phyloP scores from a whole-genome alignment of 306 rosid species.

The Canavalia gladiata region DNA sequence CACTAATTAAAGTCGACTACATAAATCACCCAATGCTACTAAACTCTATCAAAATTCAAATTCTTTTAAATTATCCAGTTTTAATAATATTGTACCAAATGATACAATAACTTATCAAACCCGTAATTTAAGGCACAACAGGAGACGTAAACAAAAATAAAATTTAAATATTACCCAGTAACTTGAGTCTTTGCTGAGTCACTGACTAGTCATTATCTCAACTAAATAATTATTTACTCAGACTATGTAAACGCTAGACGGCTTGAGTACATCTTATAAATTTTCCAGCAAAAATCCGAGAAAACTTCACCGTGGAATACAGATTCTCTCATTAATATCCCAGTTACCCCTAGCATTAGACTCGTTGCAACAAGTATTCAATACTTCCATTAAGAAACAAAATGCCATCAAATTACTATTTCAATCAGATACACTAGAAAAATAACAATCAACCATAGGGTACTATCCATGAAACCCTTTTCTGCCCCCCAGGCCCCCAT shows the following conservation, averaged over 20 bases:
- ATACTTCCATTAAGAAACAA: conserved; percentile 43
- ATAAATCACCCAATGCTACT: no score
- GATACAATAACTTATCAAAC: no score
- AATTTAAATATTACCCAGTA: neutral
- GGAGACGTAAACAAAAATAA: neutral
- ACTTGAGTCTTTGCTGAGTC: neutral
- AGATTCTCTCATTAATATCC: neutral
- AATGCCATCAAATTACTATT: conserved; percentile 63
- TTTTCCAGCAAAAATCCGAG: conserved; percentile 20
- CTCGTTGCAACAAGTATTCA: conserved; percentile 51
- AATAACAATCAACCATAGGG: conserved; percentile 53
- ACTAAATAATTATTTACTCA: conserved; percentile 6
- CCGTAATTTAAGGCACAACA: neutral
- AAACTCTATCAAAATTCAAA: no score
- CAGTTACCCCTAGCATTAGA: conserved; percentile 46
- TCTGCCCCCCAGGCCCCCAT: conserved; percentile 49
- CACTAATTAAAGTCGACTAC: no score
- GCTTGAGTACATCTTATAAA: conserved; percentile 4
- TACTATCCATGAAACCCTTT: conserved; percentile 51
- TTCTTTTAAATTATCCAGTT: no score
- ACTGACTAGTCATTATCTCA: neutral
- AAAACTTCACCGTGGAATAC: conserved; percentile 13
- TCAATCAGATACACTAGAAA: conserved; percentile 55
- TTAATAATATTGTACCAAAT: no score
- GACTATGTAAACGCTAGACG: neutral